Evolutionary conservation across 352 stramenopile genomes (phyloP), one percentile per base, ranked within the genome.

Genomic region (Albugo candida): DNA sequence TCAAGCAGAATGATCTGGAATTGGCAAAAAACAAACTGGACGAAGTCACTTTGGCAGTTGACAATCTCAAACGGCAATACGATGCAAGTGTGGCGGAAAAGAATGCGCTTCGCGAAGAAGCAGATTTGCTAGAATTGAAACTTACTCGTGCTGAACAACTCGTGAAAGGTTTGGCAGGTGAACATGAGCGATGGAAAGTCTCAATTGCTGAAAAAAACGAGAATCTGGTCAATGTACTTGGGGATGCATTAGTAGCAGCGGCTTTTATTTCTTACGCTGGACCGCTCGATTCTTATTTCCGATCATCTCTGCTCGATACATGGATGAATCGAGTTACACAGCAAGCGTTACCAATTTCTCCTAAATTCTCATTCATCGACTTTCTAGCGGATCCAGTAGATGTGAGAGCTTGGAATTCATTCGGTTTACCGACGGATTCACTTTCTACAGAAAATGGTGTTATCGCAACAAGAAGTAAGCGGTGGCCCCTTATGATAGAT

Each of bases 401-500:
- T 53, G 89, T 97, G 1, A 63, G 89, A 12, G 79, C 77, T 21
- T 97, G 92, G 92, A 97, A 97, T 51, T 92, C 93, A 0, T 81
- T 96, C 43, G 87, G 92, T 0, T 54, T 97, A 0, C 92, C 92
- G 0, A 81, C 73, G 6, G 92, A 97, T 45, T 67, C 87, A 6
- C 70, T 97, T 13, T 94, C 73, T 3, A 97, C 88, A 0, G 93
- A 97, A 49, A 97, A 97, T 44, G 92, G 91, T 17, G 89, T 98
- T 24, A 96, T 97, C 52, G 93, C 93, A 17, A 97, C 85, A 2
- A 67, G 83, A 34, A 83, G 87, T 12, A 91, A 88, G 44, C 66
- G 92, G 1, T 97, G 92, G 92, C 92, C 92, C n/a, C 70, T 97
- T 8, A 97, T 97, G 91, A 97, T 97, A 45, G 92, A 97, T 41